Percentiles rank a stretch among this genome's conserved stretches.
phyloP scores from a whole-genome alignment of 805 yeast species.

The Barnettozyma californica region DNA sequence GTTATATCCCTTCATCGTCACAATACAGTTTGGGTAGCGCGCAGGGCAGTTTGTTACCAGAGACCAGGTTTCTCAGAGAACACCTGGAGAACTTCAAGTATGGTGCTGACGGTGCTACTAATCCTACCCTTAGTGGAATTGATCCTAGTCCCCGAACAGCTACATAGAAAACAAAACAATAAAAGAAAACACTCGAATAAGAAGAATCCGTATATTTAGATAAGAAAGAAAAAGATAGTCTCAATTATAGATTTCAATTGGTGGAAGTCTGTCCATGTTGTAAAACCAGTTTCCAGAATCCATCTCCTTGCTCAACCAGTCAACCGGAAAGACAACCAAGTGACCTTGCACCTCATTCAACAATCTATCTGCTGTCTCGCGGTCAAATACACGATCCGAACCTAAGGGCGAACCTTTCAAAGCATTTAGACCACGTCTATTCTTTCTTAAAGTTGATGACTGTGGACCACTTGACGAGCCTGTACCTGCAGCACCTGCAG shows the following conservation, averaged over 20 bases:
- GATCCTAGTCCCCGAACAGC: conserved; percentile 8
- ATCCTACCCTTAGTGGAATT: background rate
- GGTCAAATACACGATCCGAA: conserved; percentile 55
- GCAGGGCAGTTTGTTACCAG: background rate
- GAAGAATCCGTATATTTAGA: background rate
- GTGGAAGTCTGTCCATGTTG: conserved; percentile 89
- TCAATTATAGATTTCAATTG: conserved; percentile 86
- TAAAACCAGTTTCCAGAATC: conserved; percentile 95
- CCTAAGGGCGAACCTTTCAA: conserved; percentile 27
- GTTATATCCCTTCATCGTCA: background rate
- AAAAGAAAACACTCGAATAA: background rate
- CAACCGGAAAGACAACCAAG: conserved; percentile 84
- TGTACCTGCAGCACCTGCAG: background rate
- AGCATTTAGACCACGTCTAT: conserved; percentile 33
- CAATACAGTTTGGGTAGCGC: background rate
- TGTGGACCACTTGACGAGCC: background rate
- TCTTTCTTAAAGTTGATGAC: conserved; percentile 2
- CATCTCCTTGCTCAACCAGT: conserved; percentile 83
- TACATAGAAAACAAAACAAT: background rate
- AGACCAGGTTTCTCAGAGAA: conserved; percentile 5
- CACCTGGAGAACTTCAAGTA: conserved; percentile 7
- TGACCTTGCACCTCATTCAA: conserved; percentile 77
- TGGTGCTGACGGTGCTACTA: background rate
- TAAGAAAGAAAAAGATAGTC: background rate
- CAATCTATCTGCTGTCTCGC: conserved; percentile 70